Percentiles rank a stretch among this genome's conserved stretches.
Conservation (phyloP, 306 rosid genomes). For the Citrullus mucosospermus region DNA sequence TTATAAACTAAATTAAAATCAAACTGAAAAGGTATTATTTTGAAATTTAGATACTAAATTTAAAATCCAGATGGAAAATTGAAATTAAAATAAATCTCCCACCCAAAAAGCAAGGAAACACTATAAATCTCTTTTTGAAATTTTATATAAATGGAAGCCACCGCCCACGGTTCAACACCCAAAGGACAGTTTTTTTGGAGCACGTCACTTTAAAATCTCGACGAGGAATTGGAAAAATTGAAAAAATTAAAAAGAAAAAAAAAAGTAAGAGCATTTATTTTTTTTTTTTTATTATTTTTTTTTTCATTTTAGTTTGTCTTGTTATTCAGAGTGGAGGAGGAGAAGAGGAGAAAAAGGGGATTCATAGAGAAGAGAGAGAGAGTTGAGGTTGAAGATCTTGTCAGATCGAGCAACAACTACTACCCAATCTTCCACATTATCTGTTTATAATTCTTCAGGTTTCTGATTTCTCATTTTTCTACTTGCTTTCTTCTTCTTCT, state of each 20-base stretch:
- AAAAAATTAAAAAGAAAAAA: neutral
- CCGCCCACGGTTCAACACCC: neutral
- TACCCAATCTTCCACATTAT: neutral
- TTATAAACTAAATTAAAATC: no score
- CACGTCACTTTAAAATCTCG: neutral
- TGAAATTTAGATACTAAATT: no score
- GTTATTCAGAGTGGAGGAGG: constrained; percentile 5
- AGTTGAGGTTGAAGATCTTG: constrained; percentile 1
- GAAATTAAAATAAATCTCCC: no score
- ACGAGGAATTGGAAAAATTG: neutral
- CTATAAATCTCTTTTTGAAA: no score
- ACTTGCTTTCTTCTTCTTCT: neutral
- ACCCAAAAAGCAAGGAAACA: no score
- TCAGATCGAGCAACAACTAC: constrained; percentile 6
- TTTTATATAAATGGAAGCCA: constrained; percentile 1
- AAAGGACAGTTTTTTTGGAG: neutral
- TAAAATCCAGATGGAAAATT: no score
- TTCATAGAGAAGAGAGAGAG: neutral
- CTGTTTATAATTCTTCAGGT: neutral
- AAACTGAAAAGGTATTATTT: no score
- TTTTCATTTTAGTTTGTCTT: neutral
- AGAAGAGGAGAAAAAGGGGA: neutral
- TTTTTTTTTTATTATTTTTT: neutral
- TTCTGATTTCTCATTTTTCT: neutral
- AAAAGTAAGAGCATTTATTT: neutral